Base-by-base conservation (phyloP, 345 rosid species). In the Lumnitzera littorea region DNA sequence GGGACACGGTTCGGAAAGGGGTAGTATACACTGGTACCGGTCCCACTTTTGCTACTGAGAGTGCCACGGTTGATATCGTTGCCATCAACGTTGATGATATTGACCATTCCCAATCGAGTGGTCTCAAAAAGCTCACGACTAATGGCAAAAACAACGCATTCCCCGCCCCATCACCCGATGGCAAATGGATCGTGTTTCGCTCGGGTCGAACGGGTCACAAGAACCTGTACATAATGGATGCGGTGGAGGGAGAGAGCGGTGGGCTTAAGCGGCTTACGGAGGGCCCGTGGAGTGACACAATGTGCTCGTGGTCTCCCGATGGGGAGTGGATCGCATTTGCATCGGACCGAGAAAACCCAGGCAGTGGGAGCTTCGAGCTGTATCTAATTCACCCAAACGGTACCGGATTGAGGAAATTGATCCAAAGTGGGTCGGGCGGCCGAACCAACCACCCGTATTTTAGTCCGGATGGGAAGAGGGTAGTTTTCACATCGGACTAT, bases 261-360 rank as follows among this genome's bases (percentile, higher is more conserved):
- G 87, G 96, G 47, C 66, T 91, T 0, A 50, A 16, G 27, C 77
- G 85, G 54, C 61, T 91, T 53, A 91, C 96, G 1, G 76, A 84
- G 3, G 96, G 98, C 51, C 81, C 82, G 1, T 88, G 98, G 98
- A 79, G 75, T 0, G 98, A 88, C 52, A 88, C 96, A 0, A 91
- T 91, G 96, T 80, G 91, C 20, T 78, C 8, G 51, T 91, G 95
- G 98, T 91, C 98, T 15, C 91, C 96, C 0, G 80, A 73, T 23
- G 91, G 96, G 0, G 82, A 88, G 2, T 80, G 83, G 88, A 88
- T 91, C 5, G 91, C 85, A 0, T 91, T 86, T 51, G 80, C 98
- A 14, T 91, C 96, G 0, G 98, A 91, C 56, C 57, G 95, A n/a
- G 80, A 78, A 46, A 51, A 57, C 49, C 92, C 98, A 2, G 90